Conservation (phyloP, 805 yeast genomes). For the Vanderwaltozyma verrucispora region DNA sequence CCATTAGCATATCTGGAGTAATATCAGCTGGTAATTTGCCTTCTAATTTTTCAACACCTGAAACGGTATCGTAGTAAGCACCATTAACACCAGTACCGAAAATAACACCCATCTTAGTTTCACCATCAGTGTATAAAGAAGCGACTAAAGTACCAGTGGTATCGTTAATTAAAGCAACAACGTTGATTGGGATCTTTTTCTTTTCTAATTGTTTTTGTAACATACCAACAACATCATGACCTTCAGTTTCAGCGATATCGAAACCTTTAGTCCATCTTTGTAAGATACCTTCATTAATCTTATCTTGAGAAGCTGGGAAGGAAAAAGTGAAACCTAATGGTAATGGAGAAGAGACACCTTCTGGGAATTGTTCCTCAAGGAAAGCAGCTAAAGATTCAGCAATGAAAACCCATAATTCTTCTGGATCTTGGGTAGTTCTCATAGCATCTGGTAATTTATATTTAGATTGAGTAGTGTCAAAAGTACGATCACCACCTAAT, state of each 20-base stretch:
- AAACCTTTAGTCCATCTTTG: slow-evolving; percentile 98
- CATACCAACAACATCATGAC: slow-evolving; percentile 88
- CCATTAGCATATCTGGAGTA: slow-evolving; percentile 62
- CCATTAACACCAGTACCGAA: slow-evolving; percentile 98
- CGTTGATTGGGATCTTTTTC: slow-evolving; percentile 63
- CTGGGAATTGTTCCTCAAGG: slow-evolving; percentile 55
- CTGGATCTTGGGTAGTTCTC: slow-evolving; percentile 63
- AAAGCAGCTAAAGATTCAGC: slow-evolving; percentile 72
- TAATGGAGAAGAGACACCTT: slow-evolving; percentile 48
- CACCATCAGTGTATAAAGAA: slow-evolving; percentile 81
- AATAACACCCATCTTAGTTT: slow-evolving; percentile 87
- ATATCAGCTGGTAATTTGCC: slow-evolving; percentile 61
- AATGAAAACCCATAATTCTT: slow-evolving; percentile 75
- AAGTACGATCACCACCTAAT: slow-evolving; percentile 72
- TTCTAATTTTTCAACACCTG: slow-evolving; percentile 69
- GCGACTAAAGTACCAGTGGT: slow-evolving; percentile 97
- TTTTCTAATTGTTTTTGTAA: slow-evolving; percentile 63
- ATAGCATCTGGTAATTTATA: slow-evolving; percentile 65
- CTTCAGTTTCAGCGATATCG: slow-evolving; percentile 88
- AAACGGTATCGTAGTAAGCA: slow-evolving; percentile 76
- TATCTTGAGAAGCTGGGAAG: slow-evolving; percentile 76
- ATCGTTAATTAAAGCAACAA: slow-evolving; percentile 90
- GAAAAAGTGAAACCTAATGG: slow-evolving; percentile 94
- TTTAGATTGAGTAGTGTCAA: slow-evolving; percentile 80
- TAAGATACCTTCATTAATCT: slow-evolving; percentile 75